A percentile compares a stretch with the other conserved stretches of the same genome.
These are phyloP conservation scores for Plectranthus barbatus DNA, from an alignment of 257 asterid species.

Conservation along the genomic window DNA sequence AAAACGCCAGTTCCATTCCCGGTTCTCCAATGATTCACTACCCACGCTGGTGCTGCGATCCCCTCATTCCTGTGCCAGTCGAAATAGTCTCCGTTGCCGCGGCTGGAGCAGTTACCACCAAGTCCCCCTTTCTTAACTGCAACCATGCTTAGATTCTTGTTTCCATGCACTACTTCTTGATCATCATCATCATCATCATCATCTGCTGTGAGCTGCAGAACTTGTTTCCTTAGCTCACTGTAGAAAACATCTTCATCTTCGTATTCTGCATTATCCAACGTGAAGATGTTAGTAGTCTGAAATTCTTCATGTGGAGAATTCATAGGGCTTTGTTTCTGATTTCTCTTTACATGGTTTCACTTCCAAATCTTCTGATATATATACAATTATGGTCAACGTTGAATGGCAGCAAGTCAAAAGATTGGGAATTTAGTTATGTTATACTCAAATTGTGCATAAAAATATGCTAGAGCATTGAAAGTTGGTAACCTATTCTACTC, in stretches of 20 bases:
- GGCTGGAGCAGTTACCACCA: background rate
- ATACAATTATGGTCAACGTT: conserved; percentile 33
- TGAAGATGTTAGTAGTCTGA: conserved; percentile 6
- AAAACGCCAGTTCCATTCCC: conserved; percentile 85
- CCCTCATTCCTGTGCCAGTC: conserved; percentile 14
- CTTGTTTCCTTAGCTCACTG: conserved; percentile 40
- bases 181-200: conserved; percentile 29
- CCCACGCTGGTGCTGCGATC: conserved; percentile 40
- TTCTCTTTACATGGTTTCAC: background rate
- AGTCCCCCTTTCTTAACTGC: background rate
- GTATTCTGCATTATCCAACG: conserved; percentile 25
- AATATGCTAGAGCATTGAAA: too few species aligned
- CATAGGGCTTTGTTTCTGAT: conserved; percentile 17
- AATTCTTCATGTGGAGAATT: conserved; percentile 24
- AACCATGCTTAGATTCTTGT: background rate
- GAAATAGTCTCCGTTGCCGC: too few species aligned
- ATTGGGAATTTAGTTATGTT: too few species aligned
- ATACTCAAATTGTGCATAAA: too few species aligned
- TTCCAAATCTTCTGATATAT: background rate
- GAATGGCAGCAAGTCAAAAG: conserved; percentile 13
- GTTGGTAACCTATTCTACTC: too few species aligned
- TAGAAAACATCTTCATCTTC: conserved; percentile 61
- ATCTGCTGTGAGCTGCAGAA: conserved; percentile 46
- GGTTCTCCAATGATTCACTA: conserved; percentile 46
- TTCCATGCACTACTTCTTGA: background rate